A percentile compares a stretch with the other conserved stretches of the same genome.
phyloP scores from a whole-genome alignment of 352 stramenopile genomes.

The Globisporangium camurandrum region DNA sequence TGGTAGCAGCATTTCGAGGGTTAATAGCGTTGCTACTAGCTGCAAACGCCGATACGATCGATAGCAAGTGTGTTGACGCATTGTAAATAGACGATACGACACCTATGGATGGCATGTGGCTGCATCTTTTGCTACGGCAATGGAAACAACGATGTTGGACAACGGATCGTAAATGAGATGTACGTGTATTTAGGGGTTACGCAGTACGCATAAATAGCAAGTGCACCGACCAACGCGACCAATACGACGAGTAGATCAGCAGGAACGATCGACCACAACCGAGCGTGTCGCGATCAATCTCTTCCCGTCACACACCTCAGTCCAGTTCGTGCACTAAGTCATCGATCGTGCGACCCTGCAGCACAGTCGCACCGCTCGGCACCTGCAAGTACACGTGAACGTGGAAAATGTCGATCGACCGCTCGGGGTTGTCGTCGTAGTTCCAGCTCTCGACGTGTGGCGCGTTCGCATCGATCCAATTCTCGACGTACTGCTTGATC shows the following conservation, averaged over 20 bases:
- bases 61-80: too few species aligned
- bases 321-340: conserved; percentile 67
- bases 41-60: too few species aligned
- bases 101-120: too few species aligned
- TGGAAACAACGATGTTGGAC: too few species aligned
- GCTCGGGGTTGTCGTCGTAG: conserved; percentile 86
- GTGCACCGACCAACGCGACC: too few species aligned
- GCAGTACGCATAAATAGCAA: neutral
- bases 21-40: neutral
- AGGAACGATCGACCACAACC: neutral
- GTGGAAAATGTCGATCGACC: conserved; percentile 87
- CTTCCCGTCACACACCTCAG: too few species aligned
- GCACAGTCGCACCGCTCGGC: conserved; percentile 32
- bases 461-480: conserved; percentile 82
- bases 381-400: conserved; percentile 88
- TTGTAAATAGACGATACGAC: too few species aligned
- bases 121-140: too few species aligned
- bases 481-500: conserved; percentile 86
- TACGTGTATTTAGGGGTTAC: neutral
- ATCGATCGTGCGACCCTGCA: conserved; percentile 56
- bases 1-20: neutral
- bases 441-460: conserved; percentile 74
- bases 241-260: neutral
- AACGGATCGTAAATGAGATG: too few species aligned
- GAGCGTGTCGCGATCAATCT: too few species aligned